Evolutionary conservation across 441 rosid genomes (phyloP).

Genomic region (Corymbia citriodora): DNA sequence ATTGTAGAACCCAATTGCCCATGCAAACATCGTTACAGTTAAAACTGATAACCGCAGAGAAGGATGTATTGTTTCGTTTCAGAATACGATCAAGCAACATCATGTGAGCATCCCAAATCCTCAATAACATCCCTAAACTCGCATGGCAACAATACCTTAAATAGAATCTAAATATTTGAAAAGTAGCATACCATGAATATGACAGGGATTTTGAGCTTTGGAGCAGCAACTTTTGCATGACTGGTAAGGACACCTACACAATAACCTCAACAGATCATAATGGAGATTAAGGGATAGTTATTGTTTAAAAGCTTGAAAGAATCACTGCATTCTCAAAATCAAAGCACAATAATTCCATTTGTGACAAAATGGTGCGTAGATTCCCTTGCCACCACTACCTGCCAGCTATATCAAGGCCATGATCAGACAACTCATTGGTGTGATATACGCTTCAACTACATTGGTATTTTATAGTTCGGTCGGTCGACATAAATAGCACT

Average conservation of each 20-base stretch:
- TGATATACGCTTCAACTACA: background rate
- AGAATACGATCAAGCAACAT: background rate
- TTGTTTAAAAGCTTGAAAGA: background rate
- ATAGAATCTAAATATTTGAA: background rate
- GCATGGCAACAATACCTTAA: background rate
- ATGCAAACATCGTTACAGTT: background rate
- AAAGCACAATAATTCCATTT: background rate
- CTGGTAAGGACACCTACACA: slow-evolving; percentile 84
- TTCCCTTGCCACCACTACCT: background rate
- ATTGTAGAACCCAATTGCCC: background rate
- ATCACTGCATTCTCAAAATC: background rate
- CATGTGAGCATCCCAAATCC: background rate
- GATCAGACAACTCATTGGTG: background rate
- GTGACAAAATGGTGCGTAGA: background rate
- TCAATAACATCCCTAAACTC: background rate
- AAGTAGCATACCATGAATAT: slow-evolving; percentile 66
- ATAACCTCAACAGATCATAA: slow-evolving; percentile 9
- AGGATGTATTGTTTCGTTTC: background rate
- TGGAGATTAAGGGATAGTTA: background rate
- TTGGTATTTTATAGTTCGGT: background rate
- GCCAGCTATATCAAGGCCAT: background rate
- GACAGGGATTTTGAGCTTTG: slow-evolving; percentile 90
- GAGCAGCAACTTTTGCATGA: slow-evolving; percentile 95
- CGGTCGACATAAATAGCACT: background rate
- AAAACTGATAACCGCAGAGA: background rate